Base-by-base conservation (phyloP, 2,329 filamentous ascomycete genomes). In the Corynespora cassiicola region DNA sequence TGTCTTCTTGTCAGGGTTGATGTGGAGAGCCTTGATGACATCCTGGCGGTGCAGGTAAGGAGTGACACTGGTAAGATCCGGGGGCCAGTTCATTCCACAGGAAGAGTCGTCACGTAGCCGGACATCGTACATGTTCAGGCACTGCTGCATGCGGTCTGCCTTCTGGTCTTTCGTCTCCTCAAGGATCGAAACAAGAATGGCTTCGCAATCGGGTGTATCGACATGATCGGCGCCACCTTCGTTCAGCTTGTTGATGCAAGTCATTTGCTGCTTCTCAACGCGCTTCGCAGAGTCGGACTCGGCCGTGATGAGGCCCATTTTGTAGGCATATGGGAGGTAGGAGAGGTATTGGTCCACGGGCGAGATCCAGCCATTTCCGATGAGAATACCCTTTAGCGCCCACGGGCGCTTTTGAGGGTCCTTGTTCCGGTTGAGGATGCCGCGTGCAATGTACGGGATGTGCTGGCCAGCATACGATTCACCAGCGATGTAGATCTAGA, bases 1-100 rank as follows among this genome's bases (percentile, higher is more conserved):
- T 0, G 88, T 87, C 51, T 82, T 84, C 66, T 95, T 95, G 55
- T 87, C 86, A 0, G 77, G 63, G 59, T 90, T 87, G 68, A 99
- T 82, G 65, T 99, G 88, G 22, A 99, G 76, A 1, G 94, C 94
- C 4, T 76, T 61, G 17, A 82, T 75, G 10, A 99, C 94, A 31
- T 96, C 90, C n/a, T 76, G 61, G 39, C 85, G 85, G 41, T 88
- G 87, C 35, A 99, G 80, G 67, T 97, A 99, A 0, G 90, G 89
- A 5, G 83, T 88, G 15, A 99, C 81, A 32, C 80, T 65, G 30
- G 71, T 69, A 59, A 99, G 76, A 70, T 99, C 94, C 50, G 90
- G 87, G 20, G 94, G 94, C 95, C 95, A 99, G 73, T 90, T 92
- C 91, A 96, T 96, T 53, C 94, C 94, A 67, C 94, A 99, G 47